Evolutionary conservation across 2,329 filamentous ascomycete species (phyloP).

Genomic region (Sphaceloma murrayae): DNA sequence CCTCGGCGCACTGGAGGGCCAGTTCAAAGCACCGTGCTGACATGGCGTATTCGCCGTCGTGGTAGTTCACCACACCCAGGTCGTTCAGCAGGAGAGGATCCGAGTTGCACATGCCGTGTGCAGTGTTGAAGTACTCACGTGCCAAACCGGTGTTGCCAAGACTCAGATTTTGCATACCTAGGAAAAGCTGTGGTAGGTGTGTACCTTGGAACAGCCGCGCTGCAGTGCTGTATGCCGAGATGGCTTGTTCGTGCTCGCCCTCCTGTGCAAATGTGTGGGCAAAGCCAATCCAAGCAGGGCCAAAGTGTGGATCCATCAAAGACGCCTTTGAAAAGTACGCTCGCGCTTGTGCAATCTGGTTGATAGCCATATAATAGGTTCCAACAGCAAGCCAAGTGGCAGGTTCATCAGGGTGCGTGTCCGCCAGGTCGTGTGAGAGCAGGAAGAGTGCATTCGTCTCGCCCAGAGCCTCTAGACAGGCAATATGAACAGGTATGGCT

Average conservation of each 20-base stretch:
- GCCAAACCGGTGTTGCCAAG: slow-evolving; percentile 91
- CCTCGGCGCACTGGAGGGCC: slow-evolving; percentile 65
- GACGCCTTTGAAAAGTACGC: slow-evolving; percentile 96
- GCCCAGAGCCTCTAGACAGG: slow-evolving; percentile 78
- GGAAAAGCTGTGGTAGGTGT: slow-evolving; percentile 86
- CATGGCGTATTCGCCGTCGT: slow-evolving; percentile 68
- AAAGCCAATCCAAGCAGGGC: slow-evolving; percentile 96
- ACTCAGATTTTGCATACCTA: slow-evolving; percentile 97
- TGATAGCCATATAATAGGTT: slow-evolving; percentile 84
- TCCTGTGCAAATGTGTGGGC: slow-evolving; percentile 97
- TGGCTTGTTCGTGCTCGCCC: slow-evolving; percentile 95
- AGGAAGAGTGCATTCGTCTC: slow-evolving; percentile 85
- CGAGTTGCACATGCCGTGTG: slow-evolving; percentile 69
- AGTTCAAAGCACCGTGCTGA: slow-evolving; percentile 69
- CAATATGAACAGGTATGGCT: slow-evolving; percentile 83
- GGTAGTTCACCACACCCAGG: slow-evolving; percentile 90
- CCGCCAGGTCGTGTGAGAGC: slow-evolving; percentile 82
- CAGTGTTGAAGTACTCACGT: slow-evolving; percentile 86
- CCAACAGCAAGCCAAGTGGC: slow-evolving; percentile 91
- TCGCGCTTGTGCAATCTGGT: slow-evolving; percentile 83
- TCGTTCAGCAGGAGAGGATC: slow-evolving; percentile 92
- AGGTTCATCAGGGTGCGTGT: slow-evolving; percentile 82
- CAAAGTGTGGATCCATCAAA: slow-evolving; percentile 95
- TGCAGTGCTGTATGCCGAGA: slow-evolving; percentile 93
- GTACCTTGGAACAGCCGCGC: slow-evolving; percentile 93